Conservation (phyloP, 202 grass and related monocot genomes). For the Eragrostis tef region DNA sequence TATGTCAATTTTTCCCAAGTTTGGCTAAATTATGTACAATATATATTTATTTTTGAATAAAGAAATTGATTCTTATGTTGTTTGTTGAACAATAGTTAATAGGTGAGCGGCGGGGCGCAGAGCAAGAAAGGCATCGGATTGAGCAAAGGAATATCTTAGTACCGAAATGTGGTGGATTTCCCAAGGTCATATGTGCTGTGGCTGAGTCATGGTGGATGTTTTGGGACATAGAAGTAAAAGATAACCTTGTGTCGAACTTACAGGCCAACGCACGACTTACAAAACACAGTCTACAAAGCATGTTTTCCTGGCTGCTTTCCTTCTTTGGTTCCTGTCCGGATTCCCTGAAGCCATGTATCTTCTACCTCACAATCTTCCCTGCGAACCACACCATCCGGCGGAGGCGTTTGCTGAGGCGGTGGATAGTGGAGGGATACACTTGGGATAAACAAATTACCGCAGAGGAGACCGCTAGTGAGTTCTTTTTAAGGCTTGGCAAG, state of each 20-base stretch:
- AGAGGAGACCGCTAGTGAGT: no score
- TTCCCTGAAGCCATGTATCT: constrained; percentile 33
- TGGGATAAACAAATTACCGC: no score
- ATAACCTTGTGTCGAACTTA: background rate
- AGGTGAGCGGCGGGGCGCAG: no score
- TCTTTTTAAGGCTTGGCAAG: no score
- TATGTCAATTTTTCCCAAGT: no score
- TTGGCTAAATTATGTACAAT: no score
- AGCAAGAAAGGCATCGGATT: background rate
- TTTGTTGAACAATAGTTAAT: no score
- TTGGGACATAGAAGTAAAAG: background rate
- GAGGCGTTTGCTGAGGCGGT: no score
- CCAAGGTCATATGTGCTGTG: background rate
- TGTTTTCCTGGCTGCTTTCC: constrained; percentile 11
- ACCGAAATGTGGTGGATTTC: constrained; percentile 18
- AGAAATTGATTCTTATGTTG: no score
- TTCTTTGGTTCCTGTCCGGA: background rate
- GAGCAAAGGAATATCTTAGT: background rate
- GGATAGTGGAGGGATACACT: no score
- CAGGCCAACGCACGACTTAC: background rate
- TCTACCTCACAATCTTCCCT: background rate
- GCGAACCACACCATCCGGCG: no score
- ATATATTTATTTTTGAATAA: no score
- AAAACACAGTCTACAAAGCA: background rate
- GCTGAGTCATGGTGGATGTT: background rate